Base-by-base conservation (phyloP, 1,139 yeast genomes). In the Suhomyces taliae region DNA sequence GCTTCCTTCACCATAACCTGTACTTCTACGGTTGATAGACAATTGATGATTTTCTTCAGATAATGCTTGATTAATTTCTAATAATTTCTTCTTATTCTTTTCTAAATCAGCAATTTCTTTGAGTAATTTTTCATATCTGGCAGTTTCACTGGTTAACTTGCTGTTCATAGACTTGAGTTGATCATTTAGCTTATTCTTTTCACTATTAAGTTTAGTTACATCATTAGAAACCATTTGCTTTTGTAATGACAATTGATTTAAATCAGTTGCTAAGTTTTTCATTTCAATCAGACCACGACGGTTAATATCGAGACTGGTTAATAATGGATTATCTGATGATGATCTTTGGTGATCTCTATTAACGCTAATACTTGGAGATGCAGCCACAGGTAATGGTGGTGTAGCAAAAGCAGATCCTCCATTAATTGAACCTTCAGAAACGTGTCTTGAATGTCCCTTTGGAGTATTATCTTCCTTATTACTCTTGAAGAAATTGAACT, bases 361-460 rank as follows among this genome's bases (percentile, higher is more conserved):
- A 14, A 46, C 47, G 4, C 44, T 47, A 3, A 24, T 33, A 37
- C 55, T 44, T 8, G 64, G 62, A 11, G 66, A 59, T 11, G 59
- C 51, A 19, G 24, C 4, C 34, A 53, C 51, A 8, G 76, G 76
- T 9, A 77, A 60, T 14, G 81, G 80, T 4, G 82, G 81, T 0
- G 81, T 75, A 4, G 72, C 67, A 53, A 64, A 72, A 1, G 77
- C 70, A 14, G 70, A 65, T 8, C 68, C 67, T 27, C 58, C 59
- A 46, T 59, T 58, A 33, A 70, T 57, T 4, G 76, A 69, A 4
- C 79, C 73, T 35, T 74, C 80, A 40, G 77, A 72, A 9, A 65
- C 72, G 46, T 71, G 70, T 35, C 81, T 69, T 1, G 73, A 56
- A 53, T 74, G 79, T 6, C 66, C 66, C 34, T 40, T 46, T 7